Evolutionary conservation across 768 basidiomycete genomes (phyloP), one percentile per base, ranked within the genome.

Genomic region (Xerocomus brunneocitrinus): DNA sequence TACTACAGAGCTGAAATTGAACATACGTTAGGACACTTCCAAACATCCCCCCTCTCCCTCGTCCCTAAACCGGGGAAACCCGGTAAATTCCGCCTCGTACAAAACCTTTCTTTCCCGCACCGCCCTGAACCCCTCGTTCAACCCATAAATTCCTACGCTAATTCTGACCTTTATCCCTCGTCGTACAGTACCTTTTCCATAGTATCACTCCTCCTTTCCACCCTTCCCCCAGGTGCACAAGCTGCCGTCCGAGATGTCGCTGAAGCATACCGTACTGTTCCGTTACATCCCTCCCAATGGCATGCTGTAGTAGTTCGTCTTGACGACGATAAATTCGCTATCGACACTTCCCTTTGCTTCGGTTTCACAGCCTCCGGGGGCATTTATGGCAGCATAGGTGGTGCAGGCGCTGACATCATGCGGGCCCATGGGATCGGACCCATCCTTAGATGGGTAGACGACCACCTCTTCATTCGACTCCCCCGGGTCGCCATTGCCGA

Each of bases 391-490:
- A 14, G 44, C 0, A 1, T 74, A 0, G 63, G 45, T 0, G 65
- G 67, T 52, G 69, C 66, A 0, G 62, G 63, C 0, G 22, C 54
- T 0, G 59, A 67, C 38, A 64, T 67, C 3, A 39, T 60, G 3
- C 24, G 58, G 0, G 5, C 44, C 0, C 0, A 8, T 0, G 63
- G 67, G 0, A 60, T 73, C 0, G 63, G 70, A 0, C 71, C 70
- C 0, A 14, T 71, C 0, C 16, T 34, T 0, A 5, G 46, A n/a
- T 60, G 71, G 69, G 71, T 73, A 0, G 73, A 71, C 45, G 63
- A 71, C 45, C 67, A 71, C 22, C 8, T 68, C 0, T 72, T 68
- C 61, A 50, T 70, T 0, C 1, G 24, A 19, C 19, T 19, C 19
- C 19, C 19, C 19, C 19, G 19, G 19, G 19, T 19, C 19, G 19